These are phyloP conservation scores for Salix brachista DNA, from an alignment of 345 rosid genomes.

Conservation along the genomic window DNA sequence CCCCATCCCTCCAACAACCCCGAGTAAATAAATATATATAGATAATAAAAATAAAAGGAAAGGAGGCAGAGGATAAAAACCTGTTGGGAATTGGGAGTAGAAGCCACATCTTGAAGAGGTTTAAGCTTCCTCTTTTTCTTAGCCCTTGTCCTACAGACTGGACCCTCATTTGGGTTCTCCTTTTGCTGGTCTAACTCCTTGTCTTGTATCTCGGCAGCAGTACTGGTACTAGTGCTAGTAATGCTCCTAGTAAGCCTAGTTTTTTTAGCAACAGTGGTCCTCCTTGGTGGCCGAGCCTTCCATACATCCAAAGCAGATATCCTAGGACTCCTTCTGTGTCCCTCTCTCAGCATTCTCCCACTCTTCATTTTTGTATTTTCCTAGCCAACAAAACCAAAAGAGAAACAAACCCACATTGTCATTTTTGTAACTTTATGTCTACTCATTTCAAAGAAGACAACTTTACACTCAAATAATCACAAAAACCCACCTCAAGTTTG, in stretches of 20 bases:
- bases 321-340: constrained; percentile 45
- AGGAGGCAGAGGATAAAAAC: constrained; percentile 4
- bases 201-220: neutral
- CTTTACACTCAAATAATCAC: neutral
- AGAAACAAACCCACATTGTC: constrained; percentile 15
- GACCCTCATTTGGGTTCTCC: constrained; percentile 17
- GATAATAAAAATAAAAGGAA: neutral
- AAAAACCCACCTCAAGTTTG: constrained; percentile 11
- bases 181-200: constrained; percentile 2
- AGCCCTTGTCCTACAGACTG: constrained; percentile 28
- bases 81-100: constrained; percentile 28
- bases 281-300: constrained; percentile 29
- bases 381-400: constrained; percentile 13
- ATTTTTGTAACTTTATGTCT: neutral
- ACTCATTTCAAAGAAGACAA: neutral
- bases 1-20: neutral
- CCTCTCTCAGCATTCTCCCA: constrained; percentile 39
- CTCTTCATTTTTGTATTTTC: constrained; percentile 29
- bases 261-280: constrained; percentile 2
- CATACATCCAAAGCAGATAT: constrained; percentile 38
- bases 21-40: neutral
- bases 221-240: neutral
- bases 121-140: constrained; percentile 42
- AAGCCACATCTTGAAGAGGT: constrained; percentile 41
- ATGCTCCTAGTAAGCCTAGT: neutral